These are phyloP conservation scores for Harrya chromipes DNA, from an alignment of 768 basidiomycete species.

Conservation along the genomic window DNA sequence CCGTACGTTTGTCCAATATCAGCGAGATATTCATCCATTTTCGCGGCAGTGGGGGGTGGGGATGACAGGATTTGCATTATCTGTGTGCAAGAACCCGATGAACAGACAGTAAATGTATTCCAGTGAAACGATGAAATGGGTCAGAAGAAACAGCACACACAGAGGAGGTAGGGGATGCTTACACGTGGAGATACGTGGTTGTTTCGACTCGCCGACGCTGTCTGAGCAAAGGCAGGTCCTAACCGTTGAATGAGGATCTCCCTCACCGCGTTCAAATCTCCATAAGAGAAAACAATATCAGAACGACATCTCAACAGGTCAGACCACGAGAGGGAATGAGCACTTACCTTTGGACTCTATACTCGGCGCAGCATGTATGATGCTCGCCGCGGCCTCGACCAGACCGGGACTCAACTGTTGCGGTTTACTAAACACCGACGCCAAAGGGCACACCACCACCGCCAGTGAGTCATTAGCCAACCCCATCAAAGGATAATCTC, in stretches of 20 bases:
- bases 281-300: neutral
- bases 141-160: neutral
- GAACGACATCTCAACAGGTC: neutral
- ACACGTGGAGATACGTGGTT: conserved; percentile 54
- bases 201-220: conserved; percentile 49
- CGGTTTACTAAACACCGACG: conserved; percentile 28
- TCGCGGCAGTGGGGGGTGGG: conserved; percentile 52
- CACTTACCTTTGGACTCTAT: conserved; percentile 55
- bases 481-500: neutral
- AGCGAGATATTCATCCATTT: conserved; percentile 54
- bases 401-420: conserved; percentile 43
- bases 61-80: conserved; percentile 51
- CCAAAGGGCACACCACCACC: neutral
- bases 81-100: conserved; percentile 22
- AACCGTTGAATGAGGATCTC: conserved; percentile 54
- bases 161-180: conserved; percentile 8
- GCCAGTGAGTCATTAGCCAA: conserved; percentile 4
- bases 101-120: neutral
- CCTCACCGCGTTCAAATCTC: conserved; percentile 58
- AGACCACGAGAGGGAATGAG: neutral
- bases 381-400: conserved; percentile 65
- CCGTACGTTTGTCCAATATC: conserved; percentile 51
- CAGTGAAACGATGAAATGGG: neutral
- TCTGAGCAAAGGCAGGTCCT: conserved; percentile 53
- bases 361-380: conserved; percentile 59